Conservation (phyloP, 345 rosid genomes). For the Clausena lansium region DNA sequence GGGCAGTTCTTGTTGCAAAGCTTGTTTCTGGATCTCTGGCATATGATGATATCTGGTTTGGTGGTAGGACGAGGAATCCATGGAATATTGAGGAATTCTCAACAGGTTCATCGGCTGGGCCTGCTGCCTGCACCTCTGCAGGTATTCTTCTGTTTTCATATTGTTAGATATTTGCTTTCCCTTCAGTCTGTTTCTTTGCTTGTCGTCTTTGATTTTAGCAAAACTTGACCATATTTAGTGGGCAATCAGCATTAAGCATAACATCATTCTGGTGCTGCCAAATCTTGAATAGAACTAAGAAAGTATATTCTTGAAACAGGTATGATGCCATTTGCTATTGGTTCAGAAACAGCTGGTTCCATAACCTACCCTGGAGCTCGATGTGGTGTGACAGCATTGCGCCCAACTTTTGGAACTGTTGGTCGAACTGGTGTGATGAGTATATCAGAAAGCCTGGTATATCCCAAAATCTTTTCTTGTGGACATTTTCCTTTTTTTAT, state of each 20-base stretch:
- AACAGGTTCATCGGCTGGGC: slow-evolving; percentile 91
- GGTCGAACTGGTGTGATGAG: slow-evolving; percentile 92
- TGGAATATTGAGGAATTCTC: slow-evolving; percentile 92
- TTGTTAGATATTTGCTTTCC: background rate
- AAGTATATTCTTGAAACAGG: slow-evolving; percentile 29
- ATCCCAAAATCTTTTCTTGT: background rate
- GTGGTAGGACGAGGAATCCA: slow-evolving; percentile 85
- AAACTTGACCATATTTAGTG: background rate
- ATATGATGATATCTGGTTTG: slow-evolving; percentile 90
- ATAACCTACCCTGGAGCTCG: slow-evolving; percentile 75
- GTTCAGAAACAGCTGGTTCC: slow-evolving; percentile 93
- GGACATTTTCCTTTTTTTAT: background rate
- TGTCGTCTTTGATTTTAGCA: background rate
- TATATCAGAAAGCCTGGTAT: slow-evolving; percentile 82
- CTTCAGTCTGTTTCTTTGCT: background rate
- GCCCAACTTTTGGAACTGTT: slow-evolving; percentile 79
- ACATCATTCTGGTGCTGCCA: background rate
- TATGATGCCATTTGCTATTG: slow-evolving; percentile 92
- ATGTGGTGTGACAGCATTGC: slow-evolving; percentile 82
- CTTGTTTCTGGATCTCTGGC: slow-evolving; percentile 80
- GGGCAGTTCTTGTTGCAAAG: slow-evolving; percentile 92
- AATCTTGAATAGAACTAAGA: background rate
- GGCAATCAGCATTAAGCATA: background rate
- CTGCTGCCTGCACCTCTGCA: slow-evolving; percentile 87
- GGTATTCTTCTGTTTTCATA: slow-evolving; percentile 37